Base-by-base conservation (phyloP, 164 flowering plant genomes). In the Tetrastigma voinierianum region DNA sequence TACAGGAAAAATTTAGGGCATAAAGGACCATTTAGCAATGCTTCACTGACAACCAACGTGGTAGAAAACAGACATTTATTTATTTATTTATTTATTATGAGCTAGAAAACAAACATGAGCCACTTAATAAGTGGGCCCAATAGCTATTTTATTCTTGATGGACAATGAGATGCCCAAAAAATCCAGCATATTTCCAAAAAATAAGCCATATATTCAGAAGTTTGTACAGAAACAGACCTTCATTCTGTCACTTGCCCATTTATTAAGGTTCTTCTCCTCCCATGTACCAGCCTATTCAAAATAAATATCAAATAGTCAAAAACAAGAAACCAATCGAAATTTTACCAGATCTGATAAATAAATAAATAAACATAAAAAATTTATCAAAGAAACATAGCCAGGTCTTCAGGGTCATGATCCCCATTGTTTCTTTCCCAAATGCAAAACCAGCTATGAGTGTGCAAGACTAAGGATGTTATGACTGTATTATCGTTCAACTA, bases 251-350 rank as follows among this genome's bases (percentile, higher is more conserved):
- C 67, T 80, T 45, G 98, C 98, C 98, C 98, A 93, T 45, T 81
- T 81, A 52, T 84, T 93, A 19, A 93, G 83, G 76, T 83, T 93
- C 66, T 84, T 91, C 81, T 93, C 98, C 83, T 93, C 98, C 98
- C 98, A 93, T 9, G 98, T 93, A 66, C 98, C 98, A 70, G 98
- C 98, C 98, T 93, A 58, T 45, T 70, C 25, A 57, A n/a, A 60
- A 58, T 6, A n/a, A 21, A 23, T 46, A 66, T 15, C 23, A n/a
- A 5, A 64, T n/a, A n/a, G 19, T 11, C 23, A 53, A n/a, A 46
- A 20, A 21, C 6, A 23, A 46, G 24, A 51, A 57, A 16, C 43
- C 21, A 47, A 48, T 10, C 6, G 17, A 62, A 18, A 63, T 3
- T 23, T 21, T 32, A 32, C 2, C 4, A 40, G 12, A 53, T 5